Evolutionary conservation across 2,329 filamentous ascomycete genomes (phyloP).

Genomic region (Nothopassalora personata): DNA sequence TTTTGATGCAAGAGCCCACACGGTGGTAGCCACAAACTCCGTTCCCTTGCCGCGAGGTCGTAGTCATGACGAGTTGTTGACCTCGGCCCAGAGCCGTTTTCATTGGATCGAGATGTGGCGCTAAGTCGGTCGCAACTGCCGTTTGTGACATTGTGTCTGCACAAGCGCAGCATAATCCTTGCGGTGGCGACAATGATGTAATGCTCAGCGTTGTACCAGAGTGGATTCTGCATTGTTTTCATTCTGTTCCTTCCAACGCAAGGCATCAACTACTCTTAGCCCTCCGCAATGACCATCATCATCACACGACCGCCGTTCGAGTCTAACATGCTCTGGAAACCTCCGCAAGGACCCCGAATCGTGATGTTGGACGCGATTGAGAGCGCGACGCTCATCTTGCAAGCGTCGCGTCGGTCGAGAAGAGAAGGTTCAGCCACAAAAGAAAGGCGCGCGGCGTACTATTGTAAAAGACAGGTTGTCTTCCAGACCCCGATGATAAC

Average conservation of each 20-base stretch:
- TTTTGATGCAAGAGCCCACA: not conserved
- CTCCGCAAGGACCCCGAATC: no score
- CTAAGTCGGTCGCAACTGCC: not conserved
- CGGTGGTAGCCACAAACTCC: not conserved
- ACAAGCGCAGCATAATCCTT: not conserved
- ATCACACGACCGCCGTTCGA: no score
- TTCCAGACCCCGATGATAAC: no score
- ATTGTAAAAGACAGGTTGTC: no score
- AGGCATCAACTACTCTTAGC: not conserved
- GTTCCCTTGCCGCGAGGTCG: not conserved
- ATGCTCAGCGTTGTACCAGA: not conserved
- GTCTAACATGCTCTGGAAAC: no score
- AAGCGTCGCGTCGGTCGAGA: no score
- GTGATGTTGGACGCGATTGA: no score
- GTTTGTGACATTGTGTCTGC: not conserved
- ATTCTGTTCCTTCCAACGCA: not conserved
- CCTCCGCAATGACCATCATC: no score
- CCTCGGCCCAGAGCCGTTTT: not conserved
- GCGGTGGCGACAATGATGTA: not conserved
- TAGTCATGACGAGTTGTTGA: not conserved
- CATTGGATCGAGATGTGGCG: not conserved
- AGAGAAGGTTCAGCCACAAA: no score
- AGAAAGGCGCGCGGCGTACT: no score
- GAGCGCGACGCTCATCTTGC: no score
- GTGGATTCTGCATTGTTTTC: not conserved